phyloP scores from a whole-genome alignment of 345 rosid genomes.

The Chamaenerion angustifolium region DNA sequence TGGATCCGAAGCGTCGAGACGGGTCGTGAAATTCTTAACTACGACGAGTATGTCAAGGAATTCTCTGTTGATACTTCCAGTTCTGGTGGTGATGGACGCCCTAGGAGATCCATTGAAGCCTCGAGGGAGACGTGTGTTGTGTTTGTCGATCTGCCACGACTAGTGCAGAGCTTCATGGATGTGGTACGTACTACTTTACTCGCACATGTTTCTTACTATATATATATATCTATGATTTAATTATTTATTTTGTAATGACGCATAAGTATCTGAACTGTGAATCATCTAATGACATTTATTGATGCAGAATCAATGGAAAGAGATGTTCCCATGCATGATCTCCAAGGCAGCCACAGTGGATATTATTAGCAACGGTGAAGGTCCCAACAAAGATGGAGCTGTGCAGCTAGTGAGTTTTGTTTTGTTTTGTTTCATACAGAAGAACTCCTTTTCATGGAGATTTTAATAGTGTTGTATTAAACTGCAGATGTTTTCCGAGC shows the following conservation, averaged over 20 bases:
- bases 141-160: slow-evolving; percentile 67
- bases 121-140: slow-evolving; percentile 73
- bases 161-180: slow-evolving; percentile 77
- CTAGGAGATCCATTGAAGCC: slow-evolving; percentile 66
- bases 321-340: slow-evolving; percentile 85
- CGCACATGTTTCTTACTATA: too few relatives aligned
- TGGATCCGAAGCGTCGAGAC: slow-evolving; percentile 93
- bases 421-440: background rate
- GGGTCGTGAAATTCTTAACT: slow-evolving; percentile 85
- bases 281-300: too few relatives aligned
- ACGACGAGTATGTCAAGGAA: slow-evolving; percentile 74
- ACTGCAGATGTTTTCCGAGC: slow-evolving; percentile 90
- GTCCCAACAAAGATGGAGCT: slow-evolving; percentile 57
- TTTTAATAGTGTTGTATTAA: too few relatives aligned
- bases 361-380: slow-evolving; percentile 70
- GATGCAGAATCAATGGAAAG: slow-evolving; percentile 95
- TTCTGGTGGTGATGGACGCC: slow-evolving; percentile 21
- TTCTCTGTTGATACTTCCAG: slow-evolving; percentile 38
- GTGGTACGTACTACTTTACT: too few relatives aligned
- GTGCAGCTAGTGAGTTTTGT: slow-evolving; percentile 61
- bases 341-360: slow-evolving; percentile 82
- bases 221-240: too few relatives aligned
- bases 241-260: too few relatives aligned
- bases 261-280: too few relatives aligned
- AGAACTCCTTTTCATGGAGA: too few relatives aligned